Percentiles rank a stretch among this genome's conserved stretches.
These are phyloP conservation scores for Beauveria caledonica DNA, from an alignment of 2,329 filamentous ascomycete genomes.

Conservation along the genomic window DNA sequence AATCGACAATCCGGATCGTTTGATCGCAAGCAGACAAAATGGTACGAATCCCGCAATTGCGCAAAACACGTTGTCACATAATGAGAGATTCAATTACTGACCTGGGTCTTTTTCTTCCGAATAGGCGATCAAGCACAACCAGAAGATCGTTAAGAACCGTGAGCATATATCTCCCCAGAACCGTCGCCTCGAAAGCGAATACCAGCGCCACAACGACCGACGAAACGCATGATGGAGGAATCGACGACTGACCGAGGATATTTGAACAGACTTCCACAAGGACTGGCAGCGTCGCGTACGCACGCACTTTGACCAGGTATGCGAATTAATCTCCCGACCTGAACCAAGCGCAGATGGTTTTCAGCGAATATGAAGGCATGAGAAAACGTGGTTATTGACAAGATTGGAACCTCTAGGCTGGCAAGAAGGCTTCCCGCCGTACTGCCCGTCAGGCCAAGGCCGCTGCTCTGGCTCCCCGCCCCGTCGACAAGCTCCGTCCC, in stretches of 20 bases:
- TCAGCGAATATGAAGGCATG: conserved; percentile 13
- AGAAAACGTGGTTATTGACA: conserved; percentile 26
- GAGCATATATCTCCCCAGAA: conserved; percentile 34
- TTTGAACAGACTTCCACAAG: conserved; percentile 82
- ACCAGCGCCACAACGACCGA: conserved; percentile 9
- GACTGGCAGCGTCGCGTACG: conserved; percentile 99
- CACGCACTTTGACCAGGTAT: conserved; percentile 99
- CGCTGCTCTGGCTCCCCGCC: conserved; percentile 87
- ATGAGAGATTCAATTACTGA: conserved; percentile 22
- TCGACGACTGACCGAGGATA: conserved; percentile 11
- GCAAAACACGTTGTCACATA: background rate
- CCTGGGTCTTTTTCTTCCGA: conserved; percentile 23
- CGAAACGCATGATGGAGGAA: conserved; percentile 17
- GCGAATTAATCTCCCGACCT: conserved; percentile 16
- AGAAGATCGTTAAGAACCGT: conserved; percentile 96
- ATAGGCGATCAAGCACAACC: conserved; percentile 99
- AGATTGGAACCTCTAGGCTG: conserved; percentile 54
- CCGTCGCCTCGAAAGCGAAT: conserved; percentile 19
- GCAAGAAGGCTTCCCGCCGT: conserved; percentile 89
- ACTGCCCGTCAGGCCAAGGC: conserved; percentile 91
- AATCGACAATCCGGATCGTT: conserved; percentile 35
- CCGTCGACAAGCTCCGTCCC: conserved; percentile 93
- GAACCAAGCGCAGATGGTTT: background rate
- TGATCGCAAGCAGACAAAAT: conserved; percentile 40
- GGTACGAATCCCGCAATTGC: conserved; percentile 15